These are phyloP conservation scores for Brassica nigra DNA, from an alignment of 345 rosid genomes.

Conservation along the genomic window DNA sequence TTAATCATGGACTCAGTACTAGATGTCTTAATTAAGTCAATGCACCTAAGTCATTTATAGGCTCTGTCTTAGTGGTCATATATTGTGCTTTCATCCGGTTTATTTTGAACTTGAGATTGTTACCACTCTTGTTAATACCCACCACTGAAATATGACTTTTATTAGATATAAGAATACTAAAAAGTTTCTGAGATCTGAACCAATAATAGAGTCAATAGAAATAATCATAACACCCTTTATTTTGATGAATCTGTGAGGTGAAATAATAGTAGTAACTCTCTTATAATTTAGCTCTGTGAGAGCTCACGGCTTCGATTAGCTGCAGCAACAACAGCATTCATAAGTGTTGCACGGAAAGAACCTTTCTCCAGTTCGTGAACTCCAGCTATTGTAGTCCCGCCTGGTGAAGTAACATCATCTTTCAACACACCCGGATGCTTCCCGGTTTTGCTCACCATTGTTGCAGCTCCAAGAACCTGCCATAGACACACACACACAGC, in stretches of 20 bases:
- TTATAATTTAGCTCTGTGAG: slow-evolving; percentile 47
- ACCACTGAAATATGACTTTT: neutral
- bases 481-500: neutral
- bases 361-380: slow-evolving; percentile 93
- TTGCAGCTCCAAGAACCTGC: slow-evolving; percentile 93
- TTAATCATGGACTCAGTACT: neutral
- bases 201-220: neutral
- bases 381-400: slow-evolving; percentile 90
- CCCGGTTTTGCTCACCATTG: slow-evolving; percentile 70
- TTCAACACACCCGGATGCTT: slow-evolving; percentile 93
- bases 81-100: neutral
- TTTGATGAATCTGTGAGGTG: slow-evolving; percentile 16
- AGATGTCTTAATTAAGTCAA: no score
- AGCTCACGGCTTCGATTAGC: slow-evolving; percentile 71
- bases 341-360: slow-evolving; percentile 73
- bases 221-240: neutral
- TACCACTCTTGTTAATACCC: neutral
- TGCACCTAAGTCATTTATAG: no score
- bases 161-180: neutral
- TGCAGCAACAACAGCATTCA: slow-evolving; percentile 94
- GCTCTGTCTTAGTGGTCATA: neutral
- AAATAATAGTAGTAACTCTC: neutral
- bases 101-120: neutral
- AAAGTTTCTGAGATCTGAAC: slow-evolving; percentile 4
- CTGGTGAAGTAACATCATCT: slow-evolving; percentile 91